A percentile compares a stretch with the other conserved stretches of the same genome.
These are phyloP conservation scores for Aspergillus sp. DNA, from an alignment of 2,329 filamentous ascomycete species.

Conservation along the genomic window DNA sequence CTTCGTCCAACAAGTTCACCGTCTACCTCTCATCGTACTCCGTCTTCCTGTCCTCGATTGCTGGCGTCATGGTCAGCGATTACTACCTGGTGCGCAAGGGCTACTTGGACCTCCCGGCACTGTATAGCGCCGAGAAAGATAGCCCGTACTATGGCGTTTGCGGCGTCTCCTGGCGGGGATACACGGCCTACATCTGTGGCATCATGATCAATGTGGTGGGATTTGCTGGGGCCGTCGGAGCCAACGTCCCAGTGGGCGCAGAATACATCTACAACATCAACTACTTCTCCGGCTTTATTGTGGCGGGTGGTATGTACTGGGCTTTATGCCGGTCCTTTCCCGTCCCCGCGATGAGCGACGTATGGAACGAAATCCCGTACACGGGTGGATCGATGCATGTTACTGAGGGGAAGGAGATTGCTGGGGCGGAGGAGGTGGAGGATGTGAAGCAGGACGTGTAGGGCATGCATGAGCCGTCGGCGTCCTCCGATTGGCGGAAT, in stretches of 20 bases:
- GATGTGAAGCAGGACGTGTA: background rate
- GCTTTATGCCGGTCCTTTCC: constrained; percentile 66
- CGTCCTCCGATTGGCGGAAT: too few species aligned
- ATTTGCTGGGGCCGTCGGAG: constrained; percentile 77
- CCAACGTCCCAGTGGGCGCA: constrained; percentile 69
- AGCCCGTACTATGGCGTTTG: constrained; percentile 69
- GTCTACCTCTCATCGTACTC: constrained; percentile 90
- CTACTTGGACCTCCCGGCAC: constrained; percentile 72
- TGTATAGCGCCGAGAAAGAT: constrained; percentile 66
- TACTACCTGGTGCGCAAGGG: constrained; percentile 85
- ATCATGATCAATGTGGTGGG: constrained; percentile 90
- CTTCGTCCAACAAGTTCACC: constrained; percentile 75
- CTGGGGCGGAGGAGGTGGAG: background rate
- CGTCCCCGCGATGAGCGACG: constrained; percentile 68
- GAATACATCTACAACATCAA: constrained; percentile 87
- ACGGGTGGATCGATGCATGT: constrained; percentile 28
- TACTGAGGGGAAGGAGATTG: constrained; percentile 32
- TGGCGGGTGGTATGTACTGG: constrained; percentile 68
- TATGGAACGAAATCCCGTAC: constrained; percentile 70
- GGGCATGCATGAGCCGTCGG: background rate
- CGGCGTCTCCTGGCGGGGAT: constrained; percentile 81
- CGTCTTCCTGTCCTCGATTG: constrained; percentile 90
- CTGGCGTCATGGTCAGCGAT: constrained; percentile 84
- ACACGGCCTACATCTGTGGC: constrained; percentile 75
- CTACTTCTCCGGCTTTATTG: constrained; percentile 80